Evolutionary conservation across 1,284 basidiomycete genomes (phyloP).

Genomic region (Coniophora puteana): DNA sequence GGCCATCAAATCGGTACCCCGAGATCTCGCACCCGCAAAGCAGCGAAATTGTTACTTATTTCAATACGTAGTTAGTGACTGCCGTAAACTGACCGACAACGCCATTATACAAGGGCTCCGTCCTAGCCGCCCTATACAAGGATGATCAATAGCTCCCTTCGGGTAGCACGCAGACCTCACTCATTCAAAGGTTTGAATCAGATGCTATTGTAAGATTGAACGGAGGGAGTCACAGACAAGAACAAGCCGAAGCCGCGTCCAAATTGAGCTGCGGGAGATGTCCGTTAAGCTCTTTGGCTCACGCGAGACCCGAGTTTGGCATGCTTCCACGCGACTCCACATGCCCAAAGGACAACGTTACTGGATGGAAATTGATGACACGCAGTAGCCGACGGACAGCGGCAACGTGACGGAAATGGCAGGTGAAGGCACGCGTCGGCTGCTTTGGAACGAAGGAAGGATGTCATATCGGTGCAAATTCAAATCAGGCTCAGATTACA

Average conservation of each 20-base stretch:
- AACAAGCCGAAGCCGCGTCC: too few species aligned
- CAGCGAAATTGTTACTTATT: too few species aligned
- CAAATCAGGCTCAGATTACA: conserved; percentile 40
- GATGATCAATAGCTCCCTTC: too few species aligned
- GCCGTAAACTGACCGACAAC: conserved; percentile 30
- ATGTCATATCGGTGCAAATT: conserved; percentile 31
- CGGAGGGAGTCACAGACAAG: too few species aligned
- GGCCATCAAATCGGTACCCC: conserved; percentile 32
- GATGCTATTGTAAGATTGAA: too few species aligned
- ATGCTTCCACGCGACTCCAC: conserved; percentile 32
- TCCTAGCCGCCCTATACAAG: too few species aligned
- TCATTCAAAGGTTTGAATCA: too few species aligned
- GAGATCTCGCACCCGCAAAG: conserved; percentile 23
- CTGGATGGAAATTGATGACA: conserved; percentile 6
- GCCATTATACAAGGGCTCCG: too few species aligned
- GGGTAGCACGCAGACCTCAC: too few species aligned
- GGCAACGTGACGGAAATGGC: conserved; percentile 41
- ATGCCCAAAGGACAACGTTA: conserved; percentile 24
- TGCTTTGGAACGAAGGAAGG: conserved; percentile 36
- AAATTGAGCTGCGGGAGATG: too few species aligned
- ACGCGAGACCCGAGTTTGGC: conserved; percentile 27
- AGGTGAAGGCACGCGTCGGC: conserved; percentile 47
- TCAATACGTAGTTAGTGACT: too few species aligned
- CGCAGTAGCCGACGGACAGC: conserved; percentile 32
- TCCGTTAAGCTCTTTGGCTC: conserved; percentile 35